Conservation (phyloP, 495 filamentous ascomycete genomes). For the Hypoxylon fragiforme region DNA sequence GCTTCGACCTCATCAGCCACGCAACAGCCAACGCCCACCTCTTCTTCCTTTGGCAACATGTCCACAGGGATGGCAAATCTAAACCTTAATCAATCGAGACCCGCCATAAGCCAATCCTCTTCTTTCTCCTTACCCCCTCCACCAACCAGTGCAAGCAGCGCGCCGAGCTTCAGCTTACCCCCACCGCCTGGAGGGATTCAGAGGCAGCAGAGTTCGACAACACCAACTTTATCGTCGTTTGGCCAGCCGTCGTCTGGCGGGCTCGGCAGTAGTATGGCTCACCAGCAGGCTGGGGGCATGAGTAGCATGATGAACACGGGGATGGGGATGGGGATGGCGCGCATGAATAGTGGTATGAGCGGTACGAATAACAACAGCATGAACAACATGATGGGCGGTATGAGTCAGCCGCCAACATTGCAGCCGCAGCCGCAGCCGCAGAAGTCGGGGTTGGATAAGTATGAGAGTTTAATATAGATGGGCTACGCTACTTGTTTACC, state of each 20-base stretch:
- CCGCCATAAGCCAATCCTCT: constrained; percentile 34
- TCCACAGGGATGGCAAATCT: constrained; percentile 35
- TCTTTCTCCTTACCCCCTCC: constrained; percentile 56
- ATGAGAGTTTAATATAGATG: constrained; percentile 67
- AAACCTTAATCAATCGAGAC: constrained; percentile 42
- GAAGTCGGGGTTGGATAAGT: constrained; percentile 72
- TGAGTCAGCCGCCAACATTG: constrained; percentile 13
- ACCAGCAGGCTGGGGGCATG: constrained; percentile 26
- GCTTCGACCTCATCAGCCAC: constrained; percentile 32
- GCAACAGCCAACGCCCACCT: constrained; percentile 13
- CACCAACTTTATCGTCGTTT: constrained; percentile 25
- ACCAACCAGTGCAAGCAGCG: constrained; percentile 36
- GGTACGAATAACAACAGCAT: constrained; percentile 29
- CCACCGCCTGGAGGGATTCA: constrained; percentile 43
- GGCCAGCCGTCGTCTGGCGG: constrained; percentile 10
- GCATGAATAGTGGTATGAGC: constrained; percentile 27
- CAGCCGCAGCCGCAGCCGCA: constrained; percentile 34
- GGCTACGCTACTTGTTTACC: background rate
- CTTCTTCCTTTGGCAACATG: constrained; percentile 27
- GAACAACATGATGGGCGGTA: constrained; percentile 29
- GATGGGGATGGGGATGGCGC: constrained; percentile 15
- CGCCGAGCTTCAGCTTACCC: constrained; percentile 43
- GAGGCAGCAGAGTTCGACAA: constrained; percentile 18
- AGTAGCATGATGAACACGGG: constrained; percentile 34
- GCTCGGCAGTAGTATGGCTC: constrained; percentile 16